Percentiles rank a stretch among this genome's conserved stretches.
phyloP scores from a whole-genome alignment of 2,329 filamentous ascomycete genomes.

The Verticillium nubilum region DNA sequence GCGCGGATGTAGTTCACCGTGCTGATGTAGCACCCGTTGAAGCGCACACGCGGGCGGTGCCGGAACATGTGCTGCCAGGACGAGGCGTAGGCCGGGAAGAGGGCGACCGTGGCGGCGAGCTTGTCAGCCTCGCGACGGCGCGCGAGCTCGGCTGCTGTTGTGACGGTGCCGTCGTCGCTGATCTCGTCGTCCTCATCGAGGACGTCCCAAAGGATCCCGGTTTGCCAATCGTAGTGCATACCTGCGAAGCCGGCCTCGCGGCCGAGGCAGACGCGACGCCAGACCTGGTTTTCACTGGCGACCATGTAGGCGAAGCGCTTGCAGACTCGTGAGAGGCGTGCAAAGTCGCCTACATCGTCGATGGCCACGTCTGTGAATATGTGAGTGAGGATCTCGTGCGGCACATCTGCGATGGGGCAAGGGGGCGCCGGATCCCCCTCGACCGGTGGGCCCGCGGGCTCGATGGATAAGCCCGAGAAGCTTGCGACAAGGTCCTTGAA shows the following conservation, averaged over 20 bases:
- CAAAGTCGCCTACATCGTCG: slow-evolving; percentile 70
- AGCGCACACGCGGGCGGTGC: slow-evolving; percentile 77
- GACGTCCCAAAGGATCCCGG: slow-evolving; percentile 52
- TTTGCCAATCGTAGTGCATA: slow-evolving; percentile 78
- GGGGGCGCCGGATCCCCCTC: slow-evolving; percentile 67
- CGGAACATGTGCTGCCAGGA: slow-evolving; percentile 72
- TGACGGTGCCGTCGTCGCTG: slow-evolving; percentile 22
- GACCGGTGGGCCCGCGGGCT: slow-evolving; percentile 59
- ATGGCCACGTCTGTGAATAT: slow-evolving; percentile 70
- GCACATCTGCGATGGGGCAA: slow-evolving; percentile 74
- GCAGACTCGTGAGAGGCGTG: slow-evolving; percentile 73
- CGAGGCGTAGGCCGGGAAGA: slow-evolving; percentile 40
- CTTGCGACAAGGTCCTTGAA: slow-evolving; percentile 67
- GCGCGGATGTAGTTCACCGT: slow-evolving; percentile 92
- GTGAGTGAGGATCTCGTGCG: slow-evolving; percentile 78
- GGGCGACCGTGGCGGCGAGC: slow-evolving; percentile 29
- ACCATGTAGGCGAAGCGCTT: slow-evolving; percentile 83
- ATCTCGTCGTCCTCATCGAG: slow-evolving; percentile 28
- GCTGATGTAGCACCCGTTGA: slow-evolving; percentile 93
- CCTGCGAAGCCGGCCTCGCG: slow-evolving; percentile 69
- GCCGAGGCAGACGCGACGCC: slow-evolving; percentile 70
- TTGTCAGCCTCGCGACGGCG: slow-evolving; percentile 25
- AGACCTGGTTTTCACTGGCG: slow-evolving; percentile 76
- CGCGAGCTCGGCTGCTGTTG: slow-evolving; percentile 31
- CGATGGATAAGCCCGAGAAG: slow-evolving; percentile 67